Evolutionary conservation across 257 asterid genomes (phyloP), one percentile per base, ranked within the genome.

Genomic region (Petunia secreta): DNA sequence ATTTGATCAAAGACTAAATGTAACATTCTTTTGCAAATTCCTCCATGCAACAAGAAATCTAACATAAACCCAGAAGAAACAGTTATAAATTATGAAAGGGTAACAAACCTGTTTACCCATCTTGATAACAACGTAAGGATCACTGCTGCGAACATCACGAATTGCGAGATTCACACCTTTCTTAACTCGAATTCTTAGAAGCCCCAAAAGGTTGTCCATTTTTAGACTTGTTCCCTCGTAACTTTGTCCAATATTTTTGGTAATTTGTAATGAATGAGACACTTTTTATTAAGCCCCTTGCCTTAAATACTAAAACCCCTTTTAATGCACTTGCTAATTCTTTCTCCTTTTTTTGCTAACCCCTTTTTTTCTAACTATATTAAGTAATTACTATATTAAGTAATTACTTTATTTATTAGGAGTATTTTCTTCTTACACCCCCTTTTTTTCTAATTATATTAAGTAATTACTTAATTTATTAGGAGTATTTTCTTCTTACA

Each of bases 161-260:
- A 94, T 91, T 4, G 97, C 98, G 41, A 94, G 98, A 84, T 94
- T 93, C 11, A 91, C 77, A 36, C 98, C 98, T 84, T 89, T 83
- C 60, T 89, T 88, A 7, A 94, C 79, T 40, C 95, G 85, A 67
- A 94, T 85, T 79, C 96, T 85, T 25, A 94, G 93, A 60, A 94
- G 88, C 15, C 98, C 98, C 90, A 91, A 78, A 79, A 90, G 81
- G 46, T 84, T 80, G 25, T 94, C 92, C 92, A 90, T 87, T 75
- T 52, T 1, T 39, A 65, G 83, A 69, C 14, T 82, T 64, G 14
- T 79, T 63, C 5, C 55, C n/a, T 40, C 58, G n/a, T 63, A 25
- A 14, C 0, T 6, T 41, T 6, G 54, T 25, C 58, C 8, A 71
- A 43, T 10, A 69, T 46, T 10, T 6, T 64, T 81, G 86, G 82